Evolutionary conservation across 2,329 filamentous ascomycete species (phyloP).

Genomic region (Fusarium sp.): DNA sequence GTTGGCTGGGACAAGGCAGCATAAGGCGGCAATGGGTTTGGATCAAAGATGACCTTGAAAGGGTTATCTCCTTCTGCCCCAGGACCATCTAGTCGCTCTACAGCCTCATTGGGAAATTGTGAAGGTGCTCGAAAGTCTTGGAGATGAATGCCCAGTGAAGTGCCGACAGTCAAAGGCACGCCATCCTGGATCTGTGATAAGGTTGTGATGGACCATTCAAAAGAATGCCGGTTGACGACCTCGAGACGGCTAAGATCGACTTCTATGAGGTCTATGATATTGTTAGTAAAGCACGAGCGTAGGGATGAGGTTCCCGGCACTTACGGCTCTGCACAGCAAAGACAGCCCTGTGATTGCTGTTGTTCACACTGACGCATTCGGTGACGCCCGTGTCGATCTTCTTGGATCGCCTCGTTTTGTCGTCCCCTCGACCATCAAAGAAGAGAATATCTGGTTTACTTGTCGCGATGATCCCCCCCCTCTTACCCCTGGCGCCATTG

Average conservation of each 20-base stretch:
- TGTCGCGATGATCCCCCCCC: slow-evolving; percentile 70
- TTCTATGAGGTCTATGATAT: slow-evolving; percentile 69
- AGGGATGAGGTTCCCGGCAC: slow-evolving; percentile 41
- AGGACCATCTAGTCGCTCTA: slow-evolving; percentile 50
- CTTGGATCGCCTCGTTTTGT: slow-evolving; percentile 61
- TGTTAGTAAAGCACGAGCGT: not conserved
- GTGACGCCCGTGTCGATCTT: slow-evolving; percentile 77
- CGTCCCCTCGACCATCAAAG: slow-evolving; percentile 57
- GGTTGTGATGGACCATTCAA: slow-evolving; percentile 84
- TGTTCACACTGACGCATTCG: slow-evolving; percentile 85
- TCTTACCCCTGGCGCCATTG: slow-evolving; percentile 61
- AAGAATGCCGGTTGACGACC: slow-evolving; percentile 73
- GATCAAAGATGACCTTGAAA: slow-evolving; percentile 57
- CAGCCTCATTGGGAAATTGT: slow-evolving; percentile 45
- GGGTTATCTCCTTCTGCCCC: slow-evolving; percentile 42
- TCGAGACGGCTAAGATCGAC: slow-evolving; percentile 80
- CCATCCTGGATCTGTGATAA: slow-evolving; percentile 74
- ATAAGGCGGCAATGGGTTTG: slow-evolving; percentile 65
- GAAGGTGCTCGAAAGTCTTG: slow-evolving; percentile 73
- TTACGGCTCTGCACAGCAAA: slow-evolving; percentile 79
- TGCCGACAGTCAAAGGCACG: slow-evolving; percentile 84
- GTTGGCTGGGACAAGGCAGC: slow-evolving; percentile 81
- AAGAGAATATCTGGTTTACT: slow-evolving; percentile 75
- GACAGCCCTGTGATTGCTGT: slow-evolving; percentile 71
- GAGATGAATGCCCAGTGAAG: slow-evolving; percentile 80